phyloP scores from a whole-genome alignment of 2,329 filamentous ascomycete species.

The Lecanicillium sp. region DNA sequence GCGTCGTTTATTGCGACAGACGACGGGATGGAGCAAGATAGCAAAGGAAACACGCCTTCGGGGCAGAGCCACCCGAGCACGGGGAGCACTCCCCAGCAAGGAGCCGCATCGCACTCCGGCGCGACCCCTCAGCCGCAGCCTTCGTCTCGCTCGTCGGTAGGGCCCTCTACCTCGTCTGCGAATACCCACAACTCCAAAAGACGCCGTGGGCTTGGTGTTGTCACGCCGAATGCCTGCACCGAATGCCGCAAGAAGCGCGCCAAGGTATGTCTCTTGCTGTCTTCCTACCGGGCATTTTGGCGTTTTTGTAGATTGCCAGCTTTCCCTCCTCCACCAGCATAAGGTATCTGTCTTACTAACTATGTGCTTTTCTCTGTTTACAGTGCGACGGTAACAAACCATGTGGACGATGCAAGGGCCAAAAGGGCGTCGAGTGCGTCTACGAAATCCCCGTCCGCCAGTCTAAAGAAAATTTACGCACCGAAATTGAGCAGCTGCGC shows the following conservation, averaged over 20 bases:
- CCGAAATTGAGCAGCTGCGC: conserved; percentile 51
- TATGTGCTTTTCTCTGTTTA: not conserved
- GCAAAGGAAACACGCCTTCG: conserved; percentile 19
- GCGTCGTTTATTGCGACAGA: not conserved
- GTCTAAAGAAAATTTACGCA: conserved; percentile 53
- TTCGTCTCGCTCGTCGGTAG: conserved; percentile 9
- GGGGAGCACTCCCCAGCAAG: conserved; percentile 24
- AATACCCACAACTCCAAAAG: conserved; percentile 37
- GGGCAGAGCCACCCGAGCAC: conserved; percentile 22
- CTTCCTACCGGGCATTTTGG: too few relatives aligned
- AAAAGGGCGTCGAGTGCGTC: conserved; percentile 48
- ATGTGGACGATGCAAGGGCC: conserved; percentile 46
- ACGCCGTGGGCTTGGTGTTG: conserved; percentile 45
- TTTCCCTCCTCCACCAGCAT: too few relatives aligned
- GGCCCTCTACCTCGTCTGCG: conserved; percentile 8
- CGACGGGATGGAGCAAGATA: conserved; percentile 24
- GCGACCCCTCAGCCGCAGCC: conserved; percentile 10
- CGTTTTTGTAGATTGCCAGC: too few relatives aligned
- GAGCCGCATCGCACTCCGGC: conserved; percentile 5
- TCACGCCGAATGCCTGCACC: conserved; percentile 53
- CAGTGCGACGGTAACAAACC: conserved; percentile 55
- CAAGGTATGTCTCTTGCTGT: conserved; percentile 34
- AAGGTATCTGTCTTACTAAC: not conserved
- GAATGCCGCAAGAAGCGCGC: conserved; percentile 56
- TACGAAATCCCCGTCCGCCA: conserved; percentile 58